Conservation (phyloP, 2,329 filamentous ascomycete species). For the Neopestalotiopsis clavispora region DNA sequence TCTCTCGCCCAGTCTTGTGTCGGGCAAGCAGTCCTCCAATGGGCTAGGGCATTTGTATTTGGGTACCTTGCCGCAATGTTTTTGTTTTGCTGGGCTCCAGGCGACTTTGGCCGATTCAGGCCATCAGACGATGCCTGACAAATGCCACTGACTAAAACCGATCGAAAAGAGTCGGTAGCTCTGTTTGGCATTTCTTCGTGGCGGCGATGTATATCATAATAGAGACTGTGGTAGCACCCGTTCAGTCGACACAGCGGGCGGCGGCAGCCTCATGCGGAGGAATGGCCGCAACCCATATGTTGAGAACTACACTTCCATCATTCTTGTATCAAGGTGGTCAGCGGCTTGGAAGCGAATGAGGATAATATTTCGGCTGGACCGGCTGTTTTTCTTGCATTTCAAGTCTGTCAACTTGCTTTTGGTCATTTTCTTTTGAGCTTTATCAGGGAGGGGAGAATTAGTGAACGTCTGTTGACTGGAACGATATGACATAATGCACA, state of each 20-base stretch:
- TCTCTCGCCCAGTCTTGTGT: conserved; percentile 11
- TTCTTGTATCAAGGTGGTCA: not conserved
- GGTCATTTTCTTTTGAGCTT: conserved; percentile 4
- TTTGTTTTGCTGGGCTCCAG: not conserved
- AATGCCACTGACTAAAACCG: not conserved
- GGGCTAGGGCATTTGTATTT: not conserved
- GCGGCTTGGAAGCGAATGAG: conserved; percentile 4
- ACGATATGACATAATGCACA: conserved; percentile 8
- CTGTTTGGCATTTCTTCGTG: not conserved
- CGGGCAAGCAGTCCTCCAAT: not conserved
- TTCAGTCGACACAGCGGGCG: not conserved
- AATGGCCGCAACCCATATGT: not conserved
- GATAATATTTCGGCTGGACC: conserved; percentile 29
- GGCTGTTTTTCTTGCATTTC: conserved; percentile 22
- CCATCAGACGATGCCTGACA: not conserved
- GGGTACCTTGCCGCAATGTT: not conserved
- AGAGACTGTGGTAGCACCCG: not conserved
- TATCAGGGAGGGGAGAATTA: not conserved
- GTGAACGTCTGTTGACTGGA: not conserved
- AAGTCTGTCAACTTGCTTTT: conserved; percentile 8
- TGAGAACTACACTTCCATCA: conserved; percentile 5
- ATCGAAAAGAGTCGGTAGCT: not conserved
- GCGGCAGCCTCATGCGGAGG: not conserved
- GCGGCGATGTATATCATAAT: conserved; percentile 2
- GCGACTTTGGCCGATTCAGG: too few species aligned